These are phyloP conservation scores for Clarireedia hainanense DNA, from an alignment of 2,329 filamentous ascomycete genomes.

Conservation along the genomic window DNA sequence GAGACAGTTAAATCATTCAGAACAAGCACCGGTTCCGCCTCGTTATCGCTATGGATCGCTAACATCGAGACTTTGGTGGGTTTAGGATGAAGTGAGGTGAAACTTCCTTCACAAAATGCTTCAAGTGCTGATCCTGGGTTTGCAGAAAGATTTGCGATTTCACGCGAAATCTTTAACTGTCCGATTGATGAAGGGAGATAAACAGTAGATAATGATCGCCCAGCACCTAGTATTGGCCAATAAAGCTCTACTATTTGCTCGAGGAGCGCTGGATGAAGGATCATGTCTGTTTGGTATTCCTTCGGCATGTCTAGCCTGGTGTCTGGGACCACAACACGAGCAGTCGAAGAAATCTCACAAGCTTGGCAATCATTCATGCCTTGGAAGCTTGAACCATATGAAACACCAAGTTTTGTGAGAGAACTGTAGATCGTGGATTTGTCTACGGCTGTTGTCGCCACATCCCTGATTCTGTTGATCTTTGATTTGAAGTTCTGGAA, in stretches of 20 bases:
- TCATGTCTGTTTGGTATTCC: constrained; percentile 32
- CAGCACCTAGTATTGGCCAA: constrained; percentile 3
- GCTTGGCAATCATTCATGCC: constrained; percentile 9
- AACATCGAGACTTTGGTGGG: constrained; percentile 35
- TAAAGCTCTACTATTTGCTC: constrained; percentile 37
- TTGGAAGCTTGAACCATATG: constrained; percentile 41
- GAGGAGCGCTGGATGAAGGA: constrained; percentile 51
- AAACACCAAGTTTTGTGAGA: constrained; percentile 32
- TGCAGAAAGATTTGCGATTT: constrained; percentile 31
- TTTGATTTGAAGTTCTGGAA: not conserved
- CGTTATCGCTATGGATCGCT: constrained; percentile 25
- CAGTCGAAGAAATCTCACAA: not conserved
- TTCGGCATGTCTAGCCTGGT: constrained; percentile 28
- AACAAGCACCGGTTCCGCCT: constrained; percentile 31
- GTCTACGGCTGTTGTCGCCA: not conserved
- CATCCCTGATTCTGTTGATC: not conserved
- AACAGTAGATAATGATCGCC: not conserved
- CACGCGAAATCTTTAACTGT: constrained; percentile 32
- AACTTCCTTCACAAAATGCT: constrained; percentile 33
- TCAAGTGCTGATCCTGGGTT: constrained; percentile 29
- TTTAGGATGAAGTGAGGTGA: constrained; percentile 17
- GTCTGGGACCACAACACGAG: constrained; percentile 2
- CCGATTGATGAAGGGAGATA: constrained; percentile 13
- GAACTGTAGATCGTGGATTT: constrained; percentile 6
- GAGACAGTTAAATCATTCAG: constrained; percentile 34